Conservation (phyloP, 202 grass and related monocot genomes). For the Zizania palustris region DNA sequence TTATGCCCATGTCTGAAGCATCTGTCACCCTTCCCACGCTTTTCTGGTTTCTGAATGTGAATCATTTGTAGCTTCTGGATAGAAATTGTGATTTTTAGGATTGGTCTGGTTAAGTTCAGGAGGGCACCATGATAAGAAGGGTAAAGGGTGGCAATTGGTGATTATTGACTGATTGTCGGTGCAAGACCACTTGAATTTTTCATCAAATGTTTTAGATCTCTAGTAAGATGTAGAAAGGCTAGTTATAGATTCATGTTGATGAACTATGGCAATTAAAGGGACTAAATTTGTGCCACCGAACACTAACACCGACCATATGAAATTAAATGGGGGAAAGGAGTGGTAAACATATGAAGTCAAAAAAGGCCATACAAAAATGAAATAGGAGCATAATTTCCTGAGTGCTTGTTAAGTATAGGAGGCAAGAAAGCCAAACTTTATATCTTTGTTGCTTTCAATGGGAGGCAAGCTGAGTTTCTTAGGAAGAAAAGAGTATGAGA, state of each 20-base stretch:
- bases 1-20: not conserved
- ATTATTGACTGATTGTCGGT: not conserved
- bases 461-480: not conserved
- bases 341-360: slow-evolving; percentile 29
- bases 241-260: not conserved
- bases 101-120: not conserved
- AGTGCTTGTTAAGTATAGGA: slow-evolving; percentile 17
- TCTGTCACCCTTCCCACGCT: too few relatives aligned
- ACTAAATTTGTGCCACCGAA: too few relatives aligned
- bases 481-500: slow-evolving; percentile 1
- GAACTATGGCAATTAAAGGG: slow-evolving; percentile 12
- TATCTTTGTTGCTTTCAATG: slow-evolving; percentile 13
- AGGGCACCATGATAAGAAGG: not conserved
- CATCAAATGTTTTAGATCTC: not conserved
- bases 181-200: not conserved
- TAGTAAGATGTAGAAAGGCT: not conserved
- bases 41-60: not conserved
- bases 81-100: not conserved
- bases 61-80: not conserved
- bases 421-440: slow-evolving; percentile 10
- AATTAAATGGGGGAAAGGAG: not conserved
- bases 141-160: not conserved
- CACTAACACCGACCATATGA: not conserved
- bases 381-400: not conserved
- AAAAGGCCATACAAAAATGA: not conserved